Evolutionary conservation across 1,139 yeast genomes (phyloP).

Genomic region (Yamadazyma diospyri): DNA sequence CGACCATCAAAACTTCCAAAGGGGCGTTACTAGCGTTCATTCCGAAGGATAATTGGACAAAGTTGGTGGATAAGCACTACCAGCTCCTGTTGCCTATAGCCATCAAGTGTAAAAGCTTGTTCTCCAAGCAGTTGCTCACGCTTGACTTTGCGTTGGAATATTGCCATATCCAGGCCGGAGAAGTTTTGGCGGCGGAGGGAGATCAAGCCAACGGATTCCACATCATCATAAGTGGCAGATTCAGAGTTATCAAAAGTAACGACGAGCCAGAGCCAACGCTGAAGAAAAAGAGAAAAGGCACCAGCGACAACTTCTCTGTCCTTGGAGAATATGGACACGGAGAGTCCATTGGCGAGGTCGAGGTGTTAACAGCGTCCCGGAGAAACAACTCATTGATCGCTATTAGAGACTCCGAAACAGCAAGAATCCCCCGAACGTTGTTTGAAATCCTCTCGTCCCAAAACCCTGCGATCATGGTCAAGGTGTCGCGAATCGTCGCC

Average conservation of each 20-base stretch:
- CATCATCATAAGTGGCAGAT: conserved; percentile 84
- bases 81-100: conserved; percentile 77
- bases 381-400: conserved; percentile 78
- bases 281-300: not conserved
- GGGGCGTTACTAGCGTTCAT: conserved; percentile 69
- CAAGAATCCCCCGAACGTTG: conserved; percentile 84
- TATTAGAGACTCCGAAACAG: conserved; percentile 89
- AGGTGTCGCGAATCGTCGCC: conserved; percentile 86
- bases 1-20: conserved; percentile 59
- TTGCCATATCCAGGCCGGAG: conserved; percentile 88
- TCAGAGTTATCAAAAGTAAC: conserved; percentile 52
- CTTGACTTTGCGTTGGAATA: conserved; percentile 93
- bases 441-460: conserved; percentile 82
- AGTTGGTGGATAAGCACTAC: conserved; percentile 71
- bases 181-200: conserved; percentile 73
- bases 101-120: conserved; percentile 58
- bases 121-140: conserved; percentile 65
- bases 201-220: conserved; percentile 91
- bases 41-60: conserved; percentile 59
- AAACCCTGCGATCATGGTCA: conserved; percentile 87
- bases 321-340: conserved; percentile 91
- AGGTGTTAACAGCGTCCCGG: conserved; percentile 80
- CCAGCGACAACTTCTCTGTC: conserved; percentile 30
- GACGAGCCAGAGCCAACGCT: conserved; percentile 9
- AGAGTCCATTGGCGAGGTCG: conserved; percentile 91